These are phyloP conservation scores for Noccaea bulbosa DNA, from an alignment of 345 rosid species.

Conservation along the genomic window DNA sequence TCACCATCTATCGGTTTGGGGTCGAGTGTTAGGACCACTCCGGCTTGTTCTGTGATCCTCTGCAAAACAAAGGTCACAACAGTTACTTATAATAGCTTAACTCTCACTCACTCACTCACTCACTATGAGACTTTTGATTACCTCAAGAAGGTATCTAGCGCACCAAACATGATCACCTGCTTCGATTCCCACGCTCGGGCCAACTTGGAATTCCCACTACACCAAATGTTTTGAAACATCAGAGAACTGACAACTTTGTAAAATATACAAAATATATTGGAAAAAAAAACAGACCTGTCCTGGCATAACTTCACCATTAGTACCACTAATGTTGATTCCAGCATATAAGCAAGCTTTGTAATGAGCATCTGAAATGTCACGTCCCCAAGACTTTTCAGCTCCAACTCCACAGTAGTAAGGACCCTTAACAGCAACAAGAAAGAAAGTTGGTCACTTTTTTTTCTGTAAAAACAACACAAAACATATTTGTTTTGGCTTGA, in stretches of 20 bases:
- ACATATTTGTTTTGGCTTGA: not conserved
- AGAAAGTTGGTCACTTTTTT: not conserved
- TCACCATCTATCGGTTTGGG: conserved; percentile 98
- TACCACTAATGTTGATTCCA: conserved; percentile 91
- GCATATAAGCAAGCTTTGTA: conserved; percentile 98
- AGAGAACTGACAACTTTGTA: not conserved
- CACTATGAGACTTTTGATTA: conserved; percentile 24
- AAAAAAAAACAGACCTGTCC: conserved; percentile 68
- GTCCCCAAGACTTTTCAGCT: conserved; percentile 93
- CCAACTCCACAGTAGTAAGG: conserved; percentile 99
- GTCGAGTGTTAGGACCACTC: conserved; percentile 88
- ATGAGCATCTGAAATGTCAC: conserved; percentile 98
- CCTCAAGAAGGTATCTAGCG: conserved; percentile 99
- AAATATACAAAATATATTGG: conserved; percentile 8
- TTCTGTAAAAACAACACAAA: not conserved
- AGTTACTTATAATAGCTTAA: conserved; percentile 11
- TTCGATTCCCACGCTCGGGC: conserved; percentile 96
- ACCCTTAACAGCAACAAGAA: conserved; percentile 56
- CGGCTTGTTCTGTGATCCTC: conserved; percentile 99
- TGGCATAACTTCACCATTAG: conserved; percentile 99
- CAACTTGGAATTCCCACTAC: conserved; percentile 99
- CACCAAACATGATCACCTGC: conserved; percentile 94
- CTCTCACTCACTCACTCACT: not conserved
- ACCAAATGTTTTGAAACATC: conserved; percentile 22
- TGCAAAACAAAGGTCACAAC: conserved; percentile 42